Conservation (phyloP, 805 yeast species). For the Priceomyces carsonii region DNA sequence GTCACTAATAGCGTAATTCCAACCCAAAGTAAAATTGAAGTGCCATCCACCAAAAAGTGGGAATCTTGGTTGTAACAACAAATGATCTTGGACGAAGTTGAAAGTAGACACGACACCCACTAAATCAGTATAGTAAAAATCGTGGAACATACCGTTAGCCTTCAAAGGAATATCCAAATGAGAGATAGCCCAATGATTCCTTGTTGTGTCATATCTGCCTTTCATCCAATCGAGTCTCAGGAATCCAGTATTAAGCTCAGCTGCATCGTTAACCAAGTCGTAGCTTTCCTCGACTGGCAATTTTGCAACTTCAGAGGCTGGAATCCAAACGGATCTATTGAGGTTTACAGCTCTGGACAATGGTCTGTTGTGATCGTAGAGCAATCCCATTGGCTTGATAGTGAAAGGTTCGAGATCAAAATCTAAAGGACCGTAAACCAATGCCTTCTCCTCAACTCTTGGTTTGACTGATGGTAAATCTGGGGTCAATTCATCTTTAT, state of each 20-base stretch:
- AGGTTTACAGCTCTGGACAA: slow-evolving; percentile 59
- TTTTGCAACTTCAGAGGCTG: slow-evolving; percentile 72
- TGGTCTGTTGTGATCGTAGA: slow-evolving; percentile 68
- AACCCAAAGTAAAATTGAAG: slow-evolving; percentile 94
- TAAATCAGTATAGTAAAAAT: slow-evolving; percentile 78
- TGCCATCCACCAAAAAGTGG: slow-evolving; percentile 98
- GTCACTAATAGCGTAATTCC: slow-evolving; percentile 63
- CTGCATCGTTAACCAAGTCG: slow-evolving; percentile 76
- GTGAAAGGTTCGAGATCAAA: slow-evolving; percentile 47
- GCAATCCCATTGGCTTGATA: slow-evolving; percentile 50
- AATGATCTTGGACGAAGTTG: slow-evolving; percentile 38
- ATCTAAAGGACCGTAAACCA: slow-evolving; percentile 58
- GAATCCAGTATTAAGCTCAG: slow-evolving; percentile 67
- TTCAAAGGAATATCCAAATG: slow-evolving; percentile 61
- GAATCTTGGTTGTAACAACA: slow-evolving; percentile 78
- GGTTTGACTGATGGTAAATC: slow-evolving; percentile 35
- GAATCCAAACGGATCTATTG: slow-evolving; percentile 81
- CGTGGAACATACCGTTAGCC: slow-evolving; percentile 35
- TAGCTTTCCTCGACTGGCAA: slow-evolving; percentile 82
- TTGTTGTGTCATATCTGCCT: slow-evolving; percentile 47
- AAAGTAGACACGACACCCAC: slow-evolving; percentile 94
- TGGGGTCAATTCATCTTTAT: slow-evolving; percentile 13
- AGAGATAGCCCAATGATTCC: slow-evolving; percentile 59
- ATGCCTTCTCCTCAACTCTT: slow-evolving; percentile 35
- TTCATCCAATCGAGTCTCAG: slow-evolving; percentile 78